Evolutionary conservation across 305 asterid species (phyloP), one percentile per base, ranked within the genome.

Genomic region (Rubia balearica): DNA sequence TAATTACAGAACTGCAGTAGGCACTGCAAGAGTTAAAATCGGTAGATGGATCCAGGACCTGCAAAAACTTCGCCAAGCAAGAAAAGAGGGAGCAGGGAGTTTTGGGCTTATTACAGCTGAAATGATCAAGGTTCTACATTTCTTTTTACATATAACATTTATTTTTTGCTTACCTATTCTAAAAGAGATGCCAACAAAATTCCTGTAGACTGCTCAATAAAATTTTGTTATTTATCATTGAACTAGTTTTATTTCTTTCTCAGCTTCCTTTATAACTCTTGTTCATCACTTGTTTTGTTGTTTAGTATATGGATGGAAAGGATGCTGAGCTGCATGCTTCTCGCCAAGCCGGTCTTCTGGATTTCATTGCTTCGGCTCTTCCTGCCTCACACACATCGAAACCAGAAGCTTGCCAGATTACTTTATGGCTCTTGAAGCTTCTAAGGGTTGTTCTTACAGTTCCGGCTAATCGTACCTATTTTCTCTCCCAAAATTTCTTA

Each of bases 351-450:
- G 98, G 99, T 81, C 83, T 95, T 74, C 87, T 95, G 59, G 99
- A 95, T 84, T 95, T 91, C 83, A 87, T 95, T 85, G 97, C 98
- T 78, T 95, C 99, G 67, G 96, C 98, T 14, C 90, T 95, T 73
- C 99, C 99, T 51, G 99, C 99, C 59, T 87, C 99, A 64, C 99
- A 95, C 87, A 85, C 91, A 65, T 91, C 96, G 65, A 95, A 91
- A 78, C 97, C 97, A 55, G 99, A 90, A 84, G 95, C 97, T 57
- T 87, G 98, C 83, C 99, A 88, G 78, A 92, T 91, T 76, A 94
- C 95, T 14, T 45, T 85, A 71, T 84, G 79, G 83, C 96, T 94
- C 59, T 77, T 94, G 81, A 86, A 96, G 81, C 96, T 94, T 81
- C 83, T 91, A 79, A 94, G 75, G 84, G 86, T 84, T 42, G 95